These are phyloP conservation scores for Linnemannia zychae DNA, from an alignment of 192 early-diverging fungal species.

Conservation along the genomic window DNA sequence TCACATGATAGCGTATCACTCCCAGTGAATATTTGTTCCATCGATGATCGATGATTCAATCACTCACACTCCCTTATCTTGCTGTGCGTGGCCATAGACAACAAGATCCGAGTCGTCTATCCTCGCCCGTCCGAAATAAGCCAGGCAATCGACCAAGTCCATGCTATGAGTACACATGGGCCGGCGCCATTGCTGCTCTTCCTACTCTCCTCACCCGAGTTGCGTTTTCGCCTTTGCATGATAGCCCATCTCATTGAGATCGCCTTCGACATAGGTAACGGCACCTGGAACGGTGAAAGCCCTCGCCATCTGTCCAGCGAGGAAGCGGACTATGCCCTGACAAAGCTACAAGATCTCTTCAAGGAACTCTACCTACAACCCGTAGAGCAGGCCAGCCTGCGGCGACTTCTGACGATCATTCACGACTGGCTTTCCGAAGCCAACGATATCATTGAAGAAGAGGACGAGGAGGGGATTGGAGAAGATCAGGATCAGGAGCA, in stretches of 20 bases:
- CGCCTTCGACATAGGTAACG: conserved; percentile 15
- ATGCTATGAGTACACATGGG: not conserved
- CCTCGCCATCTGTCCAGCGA: conserved; percentile 17
- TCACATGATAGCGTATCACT: too few relatives aligned
- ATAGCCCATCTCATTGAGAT: conserved; percentile 38
- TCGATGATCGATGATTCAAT: not conserved
- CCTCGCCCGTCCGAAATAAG: conserved; percentile 25
- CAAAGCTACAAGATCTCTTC: conserved; percentile 26
- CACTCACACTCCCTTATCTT: not conserved
- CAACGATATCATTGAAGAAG: not conserved
- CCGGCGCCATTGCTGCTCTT: not conserved
- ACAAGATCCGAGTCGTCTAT: conserved; percentile 12
- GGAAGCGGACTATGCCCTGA: conserved; percentile 14
- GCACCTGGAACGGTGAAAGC: conserved; percentile 8
- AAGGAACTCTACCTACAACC: conserved; percentile 21
- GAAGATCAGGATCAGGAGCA: not conserved
- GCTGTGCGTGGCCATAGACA: not conserved
- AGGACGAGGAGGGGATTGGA: not conserved
- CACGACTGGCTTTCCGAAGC: not conserved
- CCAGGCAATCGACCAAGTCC: not conserved
- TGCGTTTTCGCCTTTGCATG: conserved; percentile 35
- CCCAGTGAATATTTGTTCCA: not conserved
- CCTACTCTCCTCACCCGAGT: conserved; percentile 14
- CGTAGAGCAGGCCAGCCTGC: not conserved
- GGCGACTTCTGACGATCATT: conserved; percentile 1